Base-by-base conservation (phyloP, 73 alveolate species). In the Blepharisma japonicum region DNA sequence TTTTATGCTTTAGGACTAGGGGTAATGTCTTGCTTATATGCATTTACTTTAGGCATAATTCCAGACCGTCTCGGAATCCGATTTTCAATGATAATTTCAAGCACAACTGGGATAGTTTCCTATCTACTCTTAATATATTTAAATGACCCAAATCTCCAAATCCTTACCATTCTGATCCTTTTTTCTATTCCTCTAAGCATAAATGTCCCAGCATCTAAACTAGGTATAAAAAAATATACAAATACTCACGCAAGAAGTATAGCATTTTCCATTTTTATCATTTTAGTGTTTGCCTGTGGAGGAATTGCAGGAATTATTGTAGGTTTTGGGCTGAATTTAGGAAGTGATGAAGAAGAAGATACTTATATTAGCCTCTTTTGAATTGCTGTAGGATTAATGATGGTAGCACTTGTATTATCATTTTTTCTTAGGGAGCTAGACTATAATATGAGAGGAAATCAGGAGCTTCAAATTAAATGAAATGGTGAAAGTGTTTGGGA, bases 231-330 rank as follows among this genome's bases (percentile, higher is more conserved):
- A 61, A n/a, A 14, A 18, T 61, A 20, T 39, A 61, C 74, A 61
- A 14, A 14, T 4, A n/a, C 74, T 5, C n/a, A 61, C 14, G 23
- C n/a, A 8, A n/a, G 74, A n/a, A 61, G 74, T 61, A 9, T 25
- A 25, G 74, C 47, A 2, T 61, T 14, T 25, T 61, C 74, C 23
- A 8, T 61, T 14, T 61, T 61, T 61, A 14, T 18, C 74, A 61
- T 61, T n/a, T 2, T n/a, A 8, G 14, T 61, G 18, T 61, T 61
- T 25, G 39, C 47, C 14, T n/a, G 18, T 61, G 74, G 50, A 0
- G 74, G 74, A n/a, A 14, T 61, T 61, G 74, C 74, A 14, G 74
- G 50, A 20, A 39, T n/a, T n/a, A 20, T 9, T 61, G 47, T 14
- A 14, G 74, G 23, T 25, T 9, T 61, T 61, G 47, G 14, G 50